Evolutionary conservation across 768 basidiomycete species (phyloP).

Genomic region (Tephrocybe sp.): DNA sequence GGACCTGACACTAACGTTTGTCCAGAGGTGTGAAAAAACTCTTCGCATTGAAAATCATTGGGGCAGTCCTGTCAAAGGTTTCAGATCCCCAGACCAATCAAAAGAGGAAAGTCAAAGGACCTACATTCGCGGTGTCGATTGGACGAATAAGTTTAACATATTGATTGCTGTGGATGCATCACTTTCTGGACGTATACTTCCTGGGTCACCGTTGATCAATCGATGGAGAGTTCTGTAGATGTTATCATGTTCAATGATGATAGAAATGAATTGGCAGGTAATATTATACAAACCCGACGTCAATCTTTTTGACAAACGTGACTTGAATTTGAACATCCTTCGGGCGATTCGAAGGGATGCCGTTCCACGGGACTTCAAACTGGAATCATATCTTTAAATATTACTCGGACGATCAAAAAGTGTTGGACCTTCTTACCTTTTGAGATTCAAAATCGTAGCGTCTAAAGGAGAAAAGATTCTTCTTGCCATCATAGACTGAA

Average conservation of each 20-base stretch:
- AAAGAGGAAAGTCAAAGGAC: neutral
- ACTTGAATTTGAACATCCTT: slow-evolving; percentile 22
- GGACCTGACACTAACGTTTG: slow-evolving; percentile 13
- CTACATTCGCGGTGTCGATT: slow-evolving; percentile 29
- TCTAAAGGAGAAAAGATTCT: slow-evolving; percentile 28
- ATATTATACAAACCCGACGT: slow-evolving; percentile 18
- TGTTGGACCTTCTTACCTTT: slow-evolving; percentile 15
- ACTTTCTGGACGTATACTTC: slow-evolving; percentile 15
- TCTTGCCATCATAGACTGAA: slow-evolving; percentile 33
- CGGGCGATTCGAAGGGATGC: slow-evolving; percentile 1
- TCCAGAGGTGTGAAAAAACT: slow-evolving; percentile 22
- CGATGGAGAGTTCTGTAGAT: slow-evolving; percentile 13
- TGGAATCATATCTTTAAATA: too few relatives aligned
- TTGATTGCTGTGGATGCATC: slow-evolving; percentile 24
- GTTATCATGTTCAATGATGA: neutral
- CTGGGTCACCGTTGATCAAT: slow-evolving; percentile 13
- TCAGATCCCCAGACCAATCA: neutral
- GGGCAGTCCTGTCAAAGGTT: slow-evolving; percentile 13
- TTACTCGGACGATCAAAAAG: too few relatives aligned
- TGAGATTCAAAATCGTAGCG: slow-evolving; percentile 19
- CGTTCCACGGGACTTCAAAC: slow-evolving; percentile 23
- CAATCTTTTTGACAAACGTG: slow-evolving; percentile 23
- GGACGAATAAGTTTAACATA: slow-evolving; percentile 33
- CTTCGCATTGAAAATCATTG: slow-evolving; percentile 22
- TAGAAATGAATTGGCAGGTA: neutral